phyloP scores from a whole-genome alignment of 345 rosid species.

The Lepidium africanum region DNA sequence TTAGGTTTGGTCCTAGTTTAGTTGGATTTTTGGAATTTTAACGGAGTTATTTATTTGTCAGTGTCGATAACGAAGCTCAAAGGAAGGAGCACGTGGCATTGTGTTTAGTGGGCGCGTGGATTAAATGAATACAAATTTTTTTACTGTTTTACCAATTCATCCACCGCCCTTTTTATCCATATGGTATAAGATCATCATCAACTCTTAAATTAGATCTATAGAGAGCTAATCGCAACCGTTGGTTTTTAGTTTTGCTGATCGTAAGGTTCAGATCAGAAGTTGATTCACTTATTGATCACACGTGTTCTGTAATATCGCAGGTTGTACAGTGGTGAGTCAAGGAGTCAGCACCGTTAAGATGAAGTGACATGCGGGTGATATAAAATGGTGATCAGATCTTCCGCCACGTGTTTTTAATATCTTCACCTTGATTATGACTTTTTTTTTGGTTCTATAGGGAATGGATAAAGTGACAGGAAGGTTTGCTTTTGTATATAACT shows the following conservation, averaged over 20 bases:
- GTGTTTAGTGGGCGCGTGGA: conserved; percentile 52
- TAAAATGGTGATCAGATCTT: background rate
- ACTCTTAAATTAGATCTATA: background rate
- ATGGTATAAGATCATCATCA: conserved; percentile 6
- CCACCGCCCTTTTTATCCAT: conserved; percentile 2
- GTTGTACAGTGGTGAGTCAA: conserved; percentile 87
- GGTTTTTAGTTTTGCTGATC: background rate
- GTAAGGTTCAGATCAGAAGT: conserved; percentile 17
- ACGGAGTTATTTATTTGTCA: conserved; percentile 24
- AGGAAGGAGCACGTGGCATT: conserved; percentile 49
- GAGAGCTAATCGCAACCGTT: background rate
- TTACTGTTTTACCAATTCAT: too few relatives aligned
- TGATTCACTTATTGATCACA: background rate
- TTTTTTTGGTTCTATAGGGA: background rate
- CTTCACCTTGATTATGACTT: background rate
- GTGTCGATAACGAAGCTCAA: conserved; percentile 35
- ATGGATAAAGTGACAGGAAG: background rate
- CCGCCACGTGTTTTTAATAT: background rate
- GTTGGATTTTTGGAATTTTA: background rate
- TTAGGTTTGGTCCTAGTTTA: background rate
- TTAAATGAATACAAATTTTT: conserved; percentile 13
- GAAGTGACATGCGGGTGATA: background rate
- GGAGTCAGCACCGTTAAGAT: conserved; percentile 56
- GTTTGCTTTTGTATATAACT: background rate
- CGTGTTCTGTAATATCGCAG: conserved; percentile 31